Base-by-base conservation (phyloP, 2,329 filamentous ascomycete species). In the Pseudogymnoascus sp. region DNA sequence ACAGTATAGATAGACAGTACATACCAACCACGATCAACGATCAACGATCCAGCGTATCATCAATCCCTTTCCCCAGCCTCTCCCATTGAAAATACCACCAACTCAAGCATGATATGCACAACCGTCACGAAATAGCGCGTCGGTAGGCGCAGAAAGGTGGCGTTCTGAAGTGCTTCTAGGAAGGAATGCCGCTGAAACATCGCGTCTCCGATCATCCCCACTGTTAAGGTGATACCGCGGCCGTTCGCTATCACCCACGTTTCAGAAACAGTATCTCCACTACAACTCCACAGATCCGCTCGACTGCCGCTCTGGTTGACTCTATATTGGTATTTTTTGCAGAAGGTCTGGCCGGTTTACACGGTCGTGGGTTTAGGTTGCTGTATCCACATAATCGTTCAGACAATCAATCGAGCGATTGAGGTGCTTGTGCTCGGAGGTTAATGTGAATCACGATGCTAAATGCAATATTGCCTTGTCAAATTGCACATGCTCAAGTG, bases 401-500 rank as follows among this genome's bases (percentile, higher is more conserved):
- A 57, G 28, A 57, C 51, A 57, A 57, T 57, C 51, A 57, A 57
- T 57, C 51, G 51, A 7, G 16, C 51, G 51, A 57, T 57, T 57
- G 28, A 57, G 51, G 19, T 57, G 48, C 25, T 16, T 6, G 25
- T 51, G n/a, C 10, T 19, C 21, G 8, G 51, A 34, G 28, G 51
- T 34, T 57, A 57, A 57, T 34, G 10, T 57, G 51, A 34, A 57
- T 34, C 51, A 57, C 28, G n/a, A 34, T 57, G 48, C 25, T 31
- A 6, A 31, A 31, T 31, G 28, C 28, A 13, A 34, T 5, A 5
- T 19, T 34, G 10, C 16, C 48, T 19, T 2, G 28, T 19, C 11
- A 57, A 51, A 48, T n/a, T 23, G 39, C 39, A 10, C 45, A 48
- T 14, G 23, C 48, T 10, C 25, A 54, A 19, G 23, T 31, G n/a